Evolutionary conservation across 345 rosid genomes (phyloP), one percentile per base, ranked within the genome.

Genomic region (Erysimum cheiranthoides): DNA sequence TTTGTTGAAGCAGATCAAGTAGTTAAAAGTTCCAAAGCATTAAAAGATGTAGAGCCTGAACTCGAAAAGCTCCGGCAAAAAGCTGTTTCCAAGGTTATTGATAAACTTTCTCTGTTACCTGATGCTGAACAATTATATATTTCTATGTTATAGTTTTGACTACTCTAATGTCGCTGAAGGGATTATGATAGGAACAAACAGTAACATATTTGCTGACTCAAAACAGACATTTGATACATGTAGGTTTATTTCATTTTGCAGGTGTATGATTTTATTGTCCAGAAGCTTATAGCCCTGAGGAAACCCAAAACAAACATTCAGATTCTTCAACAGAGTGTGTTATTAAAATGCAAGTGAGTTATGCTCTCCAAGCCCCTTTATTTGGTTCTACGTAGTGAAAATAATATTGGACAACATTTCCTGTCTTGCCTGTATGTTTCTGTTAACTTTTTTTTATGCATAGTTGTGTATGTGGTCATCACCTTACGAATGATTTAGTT

Each of bases 281-380:
- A 92, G 85, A 95, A 95, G 87, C 99, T 95, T 59, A 81, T 90
- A 80, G 97, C 98, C 25, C 71, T 95, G 79, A 92, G 97, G 79
- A 92, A 95, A 84, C 99, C 99, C 56, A 95, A 95, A 88, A 95
- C 99, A 71, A 95, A 95, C 77, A 92, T 95, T 75, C 99, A 95
- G 82, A 92, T 95, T 77, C 95, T 95, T 84, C 99, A 95, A 74
- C 99, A 92, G 79, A 95, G 87, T 84, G 97, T 95, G 75, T 86
- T 92, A 73, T 81, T 92, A 71, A 95, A 95, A 61, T 92, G 90
- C 91, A 95, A 90, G 99, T 95, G 76, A 84, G 97, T 73, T 25
- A 43, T 66, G 50, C 16, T 72, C 49, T 69, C 10, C 13, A 50
- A 7, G 6, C 56, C 69, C 13, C 13, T 71, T 18, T 66, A 13